Base-by-base conservation (phyloP, 345 rosid species). In the Aquilaria malaccensis region DNA sequence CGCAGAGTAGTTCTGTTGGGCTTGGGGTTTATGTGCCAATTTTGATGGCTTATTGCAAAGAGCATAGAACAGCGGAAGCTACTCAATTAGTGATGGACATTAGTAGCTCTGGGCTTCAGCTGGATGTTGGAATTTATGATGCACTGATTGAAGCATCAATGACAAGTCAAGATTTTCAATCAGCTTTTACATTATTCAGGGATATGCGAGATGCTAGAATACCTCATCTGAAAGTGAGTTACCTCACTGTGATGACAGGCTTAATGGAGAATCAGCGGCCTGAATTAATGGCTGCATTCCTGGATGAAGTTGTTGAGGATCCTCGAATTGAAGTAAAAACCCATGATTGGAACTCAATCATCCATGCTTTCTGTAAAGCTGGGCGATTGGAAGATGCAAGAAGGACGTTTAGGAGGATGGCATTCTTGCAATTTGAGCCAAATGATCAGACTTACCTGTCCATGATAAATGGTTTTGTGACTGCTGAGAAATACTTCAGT, bases 281-380 rank as follows among this genome's bases (percentile, higher is more conserved):
- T 3, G 96, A 84, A 76, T 76, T 88, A 65, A 85, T 88, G 95
- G 95, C 97, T 61, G 95, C 96, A 30, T 86, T 84, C 77, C 68
- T 88, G 15, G 99, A 94, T 64, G 99, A 90, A 77, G 85, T 86
- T 61, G 86, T 94, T 3, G 99, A 84, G 72, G 99, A 90, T 55
- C 99, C 95, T 64, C 82, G 87, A 43, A 74, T 86, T 10, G 95
- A 86, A 72, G 96, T 87, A 64, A 91, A 89, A 59, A 83, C 95
- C 15, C 99, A 90, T 58, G 99, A 94, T 67, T 94, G 97, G 96
- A 94, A 94, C 68, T 90, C 99, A 45, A 94, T 94, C 48, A 86
- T 94, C 72, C 96, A 94, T 41, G 96, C 97, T 54, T 94, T 90
- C 2, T 90, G 95, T 76, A 94, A 94, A 76, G 88, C 90, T 3